A percentile compares a stretch with the other conserved stretches of the same genome.
phyloP scores from a whole-genome alignment of 2,329 filamentous ascomycete genomes.

The Lecanosticta acicola region DNA sequence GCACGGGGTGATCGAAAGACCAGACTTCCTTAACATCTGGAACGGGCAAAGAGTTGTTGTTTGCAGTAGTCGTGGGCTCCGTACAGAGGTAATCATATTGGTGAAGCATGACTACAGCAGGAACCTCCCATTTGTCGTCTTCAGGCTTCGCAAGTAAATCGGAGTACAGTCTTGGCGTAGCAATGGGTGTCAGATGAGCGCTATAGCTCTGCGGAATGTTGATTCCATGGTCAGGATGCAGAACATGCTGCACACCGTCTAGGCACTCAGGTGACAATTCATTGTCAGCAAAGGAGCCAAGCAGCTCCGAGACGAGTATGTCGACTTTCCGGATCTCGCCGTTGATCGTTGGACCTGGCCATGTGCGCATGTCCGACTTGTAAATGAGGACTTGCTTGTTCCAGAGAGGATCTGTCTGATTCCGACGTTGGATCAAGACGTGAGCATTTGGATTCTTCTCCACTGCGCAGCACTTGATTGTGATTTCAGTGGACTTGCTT shows the following conservation, averaged over 20 bases:
- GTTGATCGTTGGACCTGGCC: conserved; percentile 68
- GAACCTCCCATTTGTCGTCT: conserved; percentile 71
- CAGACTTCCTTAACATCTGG: conserved; percentile 66
- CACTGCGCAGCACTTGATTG: conserved; percentile 82
- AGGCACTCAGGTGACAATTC: conserved; percentile 95
- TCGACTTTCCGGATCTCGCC: conserved; percentile 66
- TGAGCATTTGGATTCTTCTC: conserved; percentile 99
- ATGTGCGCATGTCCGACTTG: conserved; percentile 94
- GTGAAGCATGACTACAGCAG: conserved; percentile 90
- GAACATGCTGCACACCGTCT: conserved; percentile 86
- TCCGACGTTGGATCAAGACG: conserved; percentile 83
- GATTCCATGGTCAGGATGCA: conserved; percentile 75
- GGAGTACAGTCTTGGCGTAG: conserved; percentile 76
- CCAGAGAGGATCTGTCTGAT: conserved; percentile 66
- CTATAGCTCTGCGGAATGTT: conserved; percentile 93
- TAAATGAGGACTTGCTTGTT: conserved; percentile 73
- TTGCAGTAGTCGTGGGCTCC: conserved; percentile 42
- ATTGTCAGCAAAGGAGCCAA: conserved; percentile 95
- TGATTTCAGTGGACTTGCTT: conserved; percentile 67
- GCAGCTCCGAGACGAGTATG: conserved; percentile 86
- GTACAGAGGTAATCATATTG: conserved; percentile 81
- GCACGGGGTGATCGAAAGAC: conserved; percentile 75
- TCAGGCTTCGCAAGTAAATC: conserved; percentile 65
- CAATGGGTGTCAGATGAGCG: conserved; percentile 86
- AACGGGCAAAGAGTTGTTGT: conserved; percentile 12